Conservation (phyloP, 495 filamentous ascomycete genomes). For the Daldinia concentrica region DNA sequence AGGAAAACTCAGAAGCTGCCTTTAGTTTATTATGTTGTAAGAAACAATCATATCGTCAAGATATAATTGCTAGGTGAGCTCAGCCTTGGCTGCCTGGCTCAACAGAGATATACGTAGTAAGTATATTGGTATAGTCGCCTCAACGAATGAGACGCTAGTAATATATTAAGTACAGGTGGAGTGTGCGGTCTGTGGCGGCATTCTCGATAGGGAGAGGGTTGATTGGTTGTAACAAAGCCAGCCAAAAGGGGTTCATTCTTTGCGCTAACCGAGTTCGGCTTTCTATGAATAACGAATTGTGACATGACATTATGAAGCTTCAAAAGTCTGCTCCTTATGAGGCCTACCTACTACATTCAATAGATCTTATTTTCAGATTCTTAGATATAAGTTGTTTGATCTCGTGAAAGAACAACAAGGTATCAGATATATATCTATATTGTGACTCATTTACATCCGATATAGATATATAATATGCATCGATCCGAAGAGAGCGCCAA, state of each 20-base stretch:
- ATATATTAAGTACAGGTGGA: conserved; percentile 1
- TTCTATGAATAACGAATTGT: conserved; percentile 34
- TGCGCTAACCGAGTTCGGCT: conserved; percentile 26
- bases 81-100: not conserved
- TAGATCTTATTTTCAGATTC: conserved; percentile 4
- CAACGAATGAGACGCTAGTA: conserved; percentile 17
- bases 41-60: not conserved
- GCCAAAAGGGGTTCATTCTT: conserved; percentile 8
- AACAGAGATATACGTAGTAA: not conserved
- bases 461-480: conserved; percentile 27
- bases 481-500: conserved; percentile 15
- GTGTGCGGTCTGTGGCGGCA: not conserved
- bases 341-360: conserved; percentile 1
- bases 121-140: not conserved
- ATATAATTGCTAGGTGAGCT: not conserved
- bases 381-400: conserved; percentile 12
- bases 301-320: conserved; percentile 37
- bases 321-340: conserved; percentile 17
- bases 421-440: not conserved
- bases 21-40: not conserved
- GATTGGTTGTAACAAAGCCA: conserved; percentile 9
- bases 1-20: not conserved
- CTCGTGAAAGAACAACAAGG: not conserved
- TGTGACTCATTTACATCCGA: conserved; percentile 5
- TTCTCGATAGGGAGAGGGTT: not conserved